Evolutionary conservation across 805 yeast species (phyloP), one percentile per base, ranked within the genome.

Genomic region (Huiozyma naganishii): DNA sequence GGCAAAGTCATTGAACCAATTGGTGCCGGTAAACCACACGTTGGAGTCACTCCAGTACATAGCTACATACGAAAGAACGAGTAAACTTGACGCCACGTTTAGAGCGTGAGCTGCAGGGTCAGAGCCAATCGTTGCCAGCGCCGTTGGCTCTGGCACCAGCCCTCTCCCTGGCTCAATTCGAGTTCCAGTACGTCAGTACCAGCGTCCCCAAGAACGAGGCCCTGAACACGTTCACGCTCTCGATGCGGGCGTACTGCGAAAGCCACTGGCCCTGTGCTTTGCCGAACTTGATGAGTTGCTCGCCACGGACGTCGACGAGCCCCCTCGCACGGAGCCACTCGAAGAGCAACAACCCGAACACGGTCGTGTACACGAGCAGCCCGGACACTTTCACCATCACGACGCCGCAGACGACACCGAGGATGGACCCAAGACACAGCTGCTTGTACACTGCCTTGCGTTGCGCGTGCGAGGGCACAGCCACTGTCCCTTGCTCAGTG

Each of bases 311-410:
- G 37, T 50, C 49, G 7, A 58, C 44, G 7, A 55, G 40, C 17
- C 53, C 53, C 39, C 63, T 41, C 39, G 52, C 54, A 28, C 50
- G 52, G 32, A 57, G 43, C 54, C 55, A 59, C 45, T 58, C 59
- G 35, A 58, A 32, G 11, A 50, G 44, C 7, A 59, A 39, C 7
- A 55, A 39, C 1, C 57, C 54, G 10, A 50, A 39, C 6, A 53
- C 52, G 4, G 55, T 45, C 11, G 52, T 28, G 41, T 53, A 58
- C 11, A 56, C 51, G 27, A 55, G 41, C n/a, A 50, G 32, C 2
- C 52, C 48, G 2, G 62, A 57, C 4, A 59, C 42, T 41, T 57
- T 57, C n/a, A 55, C 57, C 13, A 59, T 47, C 1, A 57, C 44
- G 6, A 57, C 47, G 7, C 62, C 64, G n/a, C 48, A 41, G 17